Evolutionary conservation across 805 yeast genomes (phyloP), one percentile per base, ranked within the genome.

Genomic region (Citeromyces matritensis): DNA sequence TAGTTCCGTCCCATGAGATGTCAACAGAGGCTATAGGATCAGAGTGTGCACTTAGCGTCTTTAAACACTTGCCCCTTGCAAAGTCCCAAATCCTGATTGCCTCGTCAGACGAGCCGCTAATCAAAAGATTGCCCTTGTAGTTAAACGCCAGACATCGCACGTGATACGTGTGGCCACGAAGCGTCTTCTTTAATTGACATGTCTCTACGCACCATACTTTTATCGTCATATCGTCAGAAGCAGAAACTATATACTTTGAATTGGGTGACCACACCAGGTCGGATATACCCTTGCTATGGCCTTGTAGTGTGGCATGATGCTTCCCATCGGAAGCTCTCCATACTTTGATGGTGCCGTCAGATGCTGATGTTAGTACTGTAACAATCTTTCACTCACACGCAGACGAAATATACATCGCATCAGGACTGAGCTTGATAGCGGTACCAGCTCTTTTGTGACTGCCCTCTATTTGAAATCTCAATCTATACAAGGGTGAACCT

Each of bases 21-120:
- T 83, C 76, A 2, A 86, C 58, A 0, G 82, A 65, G 14, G 82
- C 72, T 2, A 91, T 80, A 0, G 96, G 93, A 42, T 84, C 96
- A 0, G 93, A 72, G 53, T 88, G 98, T 0, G 97, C 96, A 26
- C 94, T 79, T 31, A 88, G 56, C 0, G 93, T 82, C 45, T 79
- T 74, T 42, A 84, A 55, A 34, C 81, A 68, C 26, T 64, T 64
- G 1, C 93, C 93, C 12, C 70, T 58, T 23, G 61, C 58, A 2
- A 78, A 68, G 51, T 88, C 95, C 98, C 98, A 88, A 2, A 88
- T 65, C 32, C 86, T 67, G 10, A 91, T 75, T 32, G 88, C 83
- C 47, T 88, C 97, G 51, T 88, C 98, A 31, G 91, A 71, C 1
- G 93, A 73, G 0, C 94, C 94, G 27, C 86, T 69, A 15, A 81